phyloP scores from a whole-genome alignment of 106 monocot species.

The Hemerocallis citrina region DNA sequence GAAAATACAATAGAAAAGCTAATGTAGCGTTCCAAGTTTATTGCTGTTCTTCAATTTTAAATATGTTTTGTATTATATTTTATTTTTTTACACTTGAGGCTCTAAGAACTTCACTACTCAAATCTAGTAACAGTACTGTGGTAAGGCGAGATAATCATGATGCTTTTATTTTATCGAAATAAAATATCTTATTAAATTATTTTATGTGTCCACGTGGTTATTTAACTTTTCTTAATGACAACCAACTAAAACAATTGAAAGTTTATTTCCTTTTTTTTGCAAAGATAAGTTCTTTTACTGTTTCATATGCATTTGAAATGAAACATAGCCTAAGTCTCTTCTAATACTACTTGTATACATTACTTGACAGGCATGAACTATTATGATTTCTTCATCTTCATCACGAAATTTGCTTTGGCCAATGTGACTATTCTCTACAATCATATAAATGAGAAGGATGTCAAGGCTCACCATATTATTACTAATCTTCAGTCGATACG shows the following conservation, averaged over 20 bases:
- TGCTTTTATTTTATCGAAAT: neutral
- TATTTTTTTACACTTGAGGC: too few species aligned
- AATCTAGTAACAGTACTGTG: too few species aligned
- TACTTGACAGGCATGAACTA: slow-evolving; percentile 91
- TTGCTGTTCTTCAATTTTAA: too few species aligned
- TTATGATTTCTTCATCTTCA: slow-evolving; percentile 76
- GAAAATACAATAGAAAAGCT: too few species aligned
- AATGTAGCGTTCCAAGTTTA: too few species aligned
- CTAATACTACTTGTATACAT: neutral
- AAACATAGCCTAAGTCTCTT: neutral
- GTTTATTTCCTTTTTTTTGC: neutral
- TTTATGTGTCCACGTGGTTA: neutral
- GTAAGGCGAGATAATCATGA: too few species aligned
- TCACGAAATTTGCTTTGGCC: slow-evolving; percentile 59
- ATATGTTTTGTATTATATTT: too few species aligned
- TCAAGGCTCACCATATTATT: slow-evolving; percentile 21
- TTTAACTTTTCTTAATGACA: neutral
- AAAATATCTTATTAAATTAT: neutral
- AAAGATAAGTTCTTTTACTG: neutral
- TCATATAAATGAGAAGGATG: slow-evolving; percentile 15
- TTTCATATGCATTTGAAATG: neutral
- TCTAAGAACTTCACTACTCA: too few species aligned
- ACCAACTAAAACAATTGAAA: neutral
- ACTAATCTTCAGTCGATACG: slow-evolving; percentile 44
- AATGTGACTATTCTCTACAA: slow-evolving; percentile 35